Evolutionary conservation across 495 filamentous ascomycete genomes (phyloP).

Genomic region (Lophium mytilinum): DNA sequence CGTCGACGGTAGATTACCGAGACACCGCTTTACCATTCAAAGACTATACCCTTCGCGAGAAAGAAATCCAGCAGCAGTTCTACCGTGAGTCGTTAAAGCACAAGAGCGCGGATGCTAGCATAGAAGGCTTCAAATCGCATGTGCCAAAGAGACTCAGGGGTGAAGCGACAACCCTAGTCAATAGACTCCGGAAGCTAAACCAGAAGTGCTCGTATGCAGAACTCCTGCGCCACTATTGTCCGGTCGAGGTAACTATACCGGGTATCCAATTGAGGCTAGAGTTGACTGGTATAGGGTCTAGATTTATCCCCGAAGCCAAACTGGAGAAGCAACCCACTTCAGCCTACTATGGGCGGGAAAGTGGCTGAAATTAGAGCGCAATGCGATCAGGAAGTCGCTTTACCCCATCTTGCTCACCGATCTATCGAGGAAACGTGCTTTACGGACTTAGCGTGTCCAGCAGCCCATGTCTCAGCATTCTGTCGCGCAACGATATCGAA

Average conservation of each 20-base stretch:
- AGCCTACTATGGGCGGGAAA: constrained; percentile 5
- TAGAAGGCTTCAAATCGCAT: constrained; percentile 19
- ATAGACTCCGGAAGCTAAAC: constrained; percentile 61
- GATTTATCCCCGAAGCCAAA: constrained; percentile 17
- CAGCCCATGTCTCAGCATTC: constrained; percentile 72
- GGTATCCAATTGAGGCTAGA: background rate
- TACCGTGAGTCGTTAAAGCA: background rate
- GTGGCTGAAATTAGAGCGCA: constrained; percentile 1
- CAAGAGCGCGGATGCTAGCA: constrained; percentile 4
- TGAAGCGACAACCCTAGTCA: constrained; percentile 47
- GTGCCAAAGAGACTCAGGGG: constrained; percentile 76
- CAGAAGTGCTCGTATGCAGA: constrained; percentile 66
- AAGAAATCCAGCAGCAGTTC: constrained; percentile 55
- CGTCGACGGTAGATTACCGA: constrained; percentile 50
- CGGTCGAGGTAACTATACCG: constrained; percentile 37
- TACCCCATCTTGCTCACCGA: background rate
- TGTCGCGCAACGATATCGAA: constrained; percentile 67
- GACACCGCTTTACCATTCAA: constrained; percentile 65
- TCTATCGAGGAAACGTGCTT: constrained; percentile 34
- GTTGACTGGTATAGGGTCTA: constrained; percentile 17
- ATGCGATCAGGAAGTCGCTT: constrained; percentile 11
- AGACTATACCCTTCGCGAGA: constrained; percentile 74
- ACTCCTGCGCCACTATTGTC: constrained; percentile 76
- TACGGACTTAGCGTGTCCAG: constrained; percentile 62
- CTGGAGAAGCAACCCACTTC: constrained; percentile 20